Evolutionary conservation across 169 alveolate genomes (phyloP), one percentile per base, ranked within the genome.

Genomic region (Plasmodium gaboni): DNA sequence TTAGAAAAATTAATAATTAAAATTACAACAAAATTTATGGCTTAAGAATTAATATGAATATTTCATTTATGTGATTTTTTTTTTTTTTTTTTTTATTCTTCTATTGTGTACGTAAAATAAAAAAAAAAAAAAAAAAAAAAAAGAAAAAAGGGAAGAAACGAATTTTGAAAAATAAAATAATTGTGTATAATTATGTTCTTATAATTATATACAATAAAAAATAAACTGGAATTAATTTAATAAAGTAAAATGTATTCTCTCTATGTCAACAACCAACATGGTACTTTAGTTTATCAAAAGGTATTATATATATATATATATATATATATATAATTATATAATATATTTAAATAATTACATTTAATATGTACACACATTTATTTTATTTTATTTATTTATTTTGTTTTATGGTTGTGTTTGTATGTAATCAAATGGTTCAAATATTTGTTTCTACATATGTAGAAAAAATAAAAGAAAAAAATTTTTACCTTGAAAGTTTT

Each of bases 211-310:
- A 32, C 48, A 78, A 38, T 38, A 48, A 50, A 19, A 63, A 65
- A 42, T 44, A 46, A 65, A 15, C 10, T 59, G n/a, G 28, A 55
- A n/a, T 50, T 44, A 53, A 78, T 50, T 19, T 28, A 42, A 57
- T 50, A 17, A 55, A 57, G 53, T 83, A 88, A 67, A 59, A 93
- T 93, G 94, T 93, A 92, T 85, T 95, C 98, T 32, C 96, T 97
- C 19, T 97, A 94, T 85, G 97, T 97, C 72, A 97, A 96, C 63
- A 97, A 97, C 94, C 94, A 96, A 91, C 97, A 97, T 95, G 99
- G 99, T 53, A 96, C 97, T 70, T 88, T 97, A 72, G 96, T 97
- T 65, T 97, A 96, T 87, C 97, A 97, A 87, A 96, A 96, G 96
- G 98, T 96, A 63, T 76, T 59, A 22, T 9, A 46, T n/a, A n/a